These are phyloP conservation scores for Chernovozyma sophiae-reginae DNA, from an alignment of 1,139 yeast species.

Conservation along the genomic window DNA sequence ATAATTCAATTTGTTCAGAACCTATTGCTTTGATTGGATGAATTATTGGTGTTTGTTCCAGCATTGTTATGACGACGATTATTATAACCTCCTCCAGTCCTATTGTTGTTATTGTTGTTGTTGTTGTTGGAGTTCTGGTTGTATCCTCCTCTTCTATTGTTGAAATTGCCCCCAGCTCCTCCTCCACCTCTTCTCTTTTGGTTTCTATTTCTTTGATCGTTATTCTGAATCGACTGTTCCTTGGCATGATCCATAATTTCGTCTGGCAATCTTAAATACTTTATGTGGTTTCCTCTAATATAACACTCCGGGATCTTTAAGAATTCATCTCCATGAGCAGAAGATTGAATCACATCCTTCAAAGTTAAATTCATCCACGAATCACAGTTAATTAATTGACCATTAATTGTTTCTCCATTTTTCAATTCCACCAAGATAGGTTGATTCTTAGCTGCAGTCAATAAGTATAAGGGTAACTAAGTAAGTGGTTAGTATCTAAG, in stretches of 20 bases:
- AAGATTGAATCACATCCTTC: constrained; percentile 70
- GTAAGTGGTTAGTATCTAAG: constrained; percentile 18
- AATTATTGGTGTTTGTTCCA: neutral
- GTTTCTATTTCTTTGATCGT: constrained; percentile 49
- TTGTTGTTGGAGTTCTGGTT: constrained; percentile 14
- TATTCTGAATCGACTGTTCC: constrained; percentile 54
- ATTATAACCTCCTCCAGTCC: constrained; percentile 6
- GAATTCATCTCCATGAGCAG: constrained; percentile 64
- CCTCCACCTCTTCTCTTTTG: constrained; percentile 39
- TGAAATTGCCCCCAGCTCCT: constrained; percentile 27
- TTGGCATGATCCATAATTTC: constrained; percentile 78
- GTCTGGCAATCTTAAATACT: constrained; percentile 45
- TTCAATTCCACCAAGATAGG: constrained; percentile 88
- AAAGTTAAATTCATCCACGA: constrained; percentile 95
- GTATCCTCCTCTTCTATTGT: constrained; percentile 13
- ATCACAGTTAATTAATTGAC: constrained; percentile 82
- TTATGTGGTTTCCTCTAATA: constrained; percentile 75
- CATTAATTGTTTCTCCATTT: constrained; percentile 86
- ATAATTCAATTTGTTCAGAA: neutral
- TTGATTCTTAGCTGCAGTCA: constrained; percentile 89
- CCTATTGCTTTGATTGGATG: neutral
- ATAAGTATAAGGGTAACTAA: constrained; percentile 84
- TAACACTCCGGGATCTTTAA: constrained; percentile 72
- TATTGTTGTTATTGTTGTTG: constrained; percentile 8
- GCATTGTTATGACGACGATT: neutral